Evolutionary conservation across 148 eudicot genomes (phyloP).

Genomic region (Cornus controversa): DNA sequence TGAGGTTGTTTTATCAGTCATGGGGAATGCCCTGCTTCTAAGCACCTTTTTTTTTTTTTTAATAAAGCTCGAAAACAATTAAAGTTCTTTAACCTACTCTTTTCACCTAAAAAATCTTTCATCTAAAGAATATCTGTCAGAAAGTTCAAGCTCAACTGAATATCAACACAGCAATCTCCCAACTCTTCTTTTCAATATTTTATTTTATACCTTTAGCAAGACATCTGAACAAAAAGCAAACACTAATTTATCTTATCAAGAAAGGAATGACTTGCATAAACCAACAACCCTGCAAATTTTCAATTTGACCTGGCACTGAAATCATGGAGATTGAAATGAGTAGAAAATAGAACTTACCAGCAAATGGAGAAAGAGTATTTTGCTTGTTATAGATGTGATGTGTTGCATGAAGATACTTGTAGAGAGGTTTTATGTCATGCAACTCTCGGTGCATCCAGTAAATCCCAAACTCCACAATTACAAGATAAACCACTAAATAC

Average conservation of each 20-base stretch:
- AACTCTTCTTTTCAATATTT: background rate
- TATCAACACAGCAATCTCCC: too few relatives aligned
- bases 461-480: conserved; percentile 73
- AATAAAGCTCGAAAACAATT: background rate
- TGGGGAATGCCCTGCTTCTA: background rate
- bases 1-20: background rate
- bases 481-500: conserved; percentile 50
- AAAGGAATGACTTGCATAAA: background rate
- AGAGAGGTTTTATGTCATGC: conserved; percentile 87
- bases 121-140: too few relatives aligned
- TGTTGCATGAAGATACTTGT: conserved; percentile 83
- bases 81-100: too few relatives aligned
- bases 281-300: background rate
- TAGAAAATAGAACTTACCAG: conserved; percentile 49
- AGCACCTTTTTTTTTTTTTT: background rate
- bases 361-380: conserved; percentile 95
- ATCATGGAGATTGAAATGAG: conserved; percentile 7
- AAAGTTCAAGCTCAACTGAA: background rate
- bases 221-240: background rate
- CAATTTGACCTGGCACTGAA: background rate
- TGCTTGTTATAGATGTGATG: conserved; percentile 99
- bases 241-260: background rate
- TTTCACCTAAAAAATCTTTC: background rate
- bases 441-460: conserved; percentile 87
- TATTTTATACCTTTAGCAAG: background rate